Evolutionary conservation across 164 flowering plant genomes (phyloP).

Genomic region (Saururus chinensis): DNA sequence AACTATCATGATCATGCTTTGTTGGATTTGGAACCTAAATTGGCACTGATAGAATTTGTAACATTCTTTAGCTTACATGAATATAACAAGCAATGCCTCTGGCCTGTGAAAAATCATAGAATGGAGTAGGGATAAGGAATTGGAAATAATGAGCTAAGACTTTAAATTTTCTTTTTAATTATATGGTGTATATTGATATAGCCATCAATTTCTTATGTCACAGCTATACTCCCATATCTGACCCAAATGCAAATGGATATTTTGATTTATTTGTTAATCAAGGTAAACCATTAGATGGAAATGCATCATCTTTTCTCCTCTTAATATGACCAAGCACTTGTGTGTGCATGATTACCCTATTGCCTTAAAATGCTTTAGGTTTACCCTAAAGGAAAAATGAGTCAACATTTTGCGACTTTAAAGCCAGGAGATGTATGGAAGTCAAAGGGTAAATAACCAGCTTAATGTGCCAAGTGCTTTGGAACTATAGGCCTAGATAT

Average conservation of each 20-base stretch:
- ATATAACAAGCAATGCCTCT: too few relatives aligned
- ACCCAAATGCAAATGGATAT: conserved; percentile 82
- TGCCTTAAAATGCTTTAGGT: conserved; percentile 34
- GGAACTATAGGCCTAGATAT: not conserved
- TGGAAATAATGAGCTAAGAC: not conserved
- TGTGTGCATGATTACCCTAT: not conserved
- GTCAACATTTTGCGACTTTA: conserved; percentile 79
- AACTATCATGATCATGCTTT: too few relatives aligned
- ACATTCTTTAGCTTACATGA: too few relatives aligned
- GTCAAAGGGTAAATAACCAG: conserved; percentile 73
- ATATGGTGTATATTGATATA: too few relatives aligned
- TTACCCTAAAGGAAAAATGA: conserved; percentile 98
- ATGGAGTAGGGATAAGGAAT: not conserved
- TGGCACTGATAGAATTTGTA: too few relatives aligned
- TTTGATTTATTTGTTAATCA: conserved; percentile 87
- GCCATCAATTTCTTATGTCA: not conserved
- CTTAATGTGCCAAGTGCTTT: not conserved
- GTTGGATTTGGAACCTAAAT: too few relatives aligned
- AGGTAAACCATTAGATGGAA: conserved; percentile 33
- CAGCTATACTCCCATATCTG: conserved; percentile 98
- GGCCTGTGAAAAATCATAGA: too few relatives aligned
- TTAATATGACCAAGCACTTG: not conserved
- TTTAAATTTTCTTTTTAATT: too few relatives aligned
- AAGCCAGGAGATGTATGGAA: conserved; percentile 92
- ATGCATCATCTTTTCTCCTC: not conserved